These are phyloP conservation scores for Fusarium veterinarium DNA, from an alignment of 2,329 filamentous ascomycete species.

Conservation along the genomic window DNA sequence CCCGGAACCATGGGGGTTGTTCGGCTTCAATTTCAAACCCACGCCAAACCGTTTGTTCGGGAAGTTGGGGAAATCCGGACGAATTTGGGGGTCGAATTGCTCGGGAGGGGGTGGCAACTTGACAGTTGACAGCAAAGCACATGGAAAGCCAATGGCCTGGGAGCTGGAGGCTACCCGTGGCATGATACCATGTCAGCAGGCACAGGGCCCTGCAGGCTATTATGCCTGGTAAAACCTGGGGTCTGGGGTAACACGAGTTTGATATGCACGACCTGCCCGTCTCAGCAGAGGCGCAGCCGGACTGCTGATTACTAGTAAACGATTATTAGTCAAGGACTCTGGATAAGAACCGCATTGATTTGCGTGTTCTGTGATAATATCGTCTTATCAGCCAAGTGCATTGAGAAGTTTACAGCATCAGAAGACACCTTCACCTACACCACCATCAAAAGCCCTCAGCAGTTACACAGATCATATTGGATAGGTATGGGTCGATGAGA, in stretches of 20 bases:
- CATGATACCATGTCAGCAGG: conserved; percentile 36
- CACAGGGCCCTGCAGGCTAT: conserved; percentile 13
- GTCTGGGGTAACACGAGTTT: conserved; percentile 30
- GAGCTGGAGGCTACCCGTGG: conserved; percentile 12
- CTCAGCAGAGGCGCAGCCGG: conserved; percentile 18
- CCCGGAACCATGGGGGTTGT: conserved; percentile 25
- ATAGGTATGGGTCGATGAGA: neutral
- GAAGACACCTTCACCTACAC: conserved; percentile 9
- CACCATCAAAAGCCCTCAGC: neutral
- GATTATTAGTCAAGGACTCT: conserved; percentile 1
- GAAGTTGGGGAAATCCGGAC: conserved; percentile 36
- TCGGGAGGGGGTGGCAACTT: conserved; percentile 9
- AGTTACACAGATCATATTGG: neutral
- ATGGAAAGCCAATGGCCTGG: conserved; percentile 15
- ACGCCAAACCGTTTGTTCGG: conserved; percentile 29
- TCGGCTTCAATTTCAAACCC: conserved; percentile 9
- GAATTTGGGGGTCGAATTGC: conserved; percentile 29
- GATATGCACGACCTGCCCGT: conserved; percentile 18
- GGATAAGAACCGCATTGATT: neutral
- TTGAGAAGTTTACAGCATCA: conserved; percentile 5
- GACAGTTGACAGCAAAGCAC: conserved; percentile 12
- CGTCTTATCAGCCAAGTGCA: conserved; percentile 1
- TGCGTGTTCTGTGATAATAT: neutral
- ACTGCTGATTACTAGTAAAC: conserved; percentile 20
- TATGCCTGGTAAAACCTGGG: conserved; percentile 30